These are phyloP conservation scores for Pugionium cornutum DNA, from an alignment of 345 rosid genomes.

Conservation along the genomic window DNA sequence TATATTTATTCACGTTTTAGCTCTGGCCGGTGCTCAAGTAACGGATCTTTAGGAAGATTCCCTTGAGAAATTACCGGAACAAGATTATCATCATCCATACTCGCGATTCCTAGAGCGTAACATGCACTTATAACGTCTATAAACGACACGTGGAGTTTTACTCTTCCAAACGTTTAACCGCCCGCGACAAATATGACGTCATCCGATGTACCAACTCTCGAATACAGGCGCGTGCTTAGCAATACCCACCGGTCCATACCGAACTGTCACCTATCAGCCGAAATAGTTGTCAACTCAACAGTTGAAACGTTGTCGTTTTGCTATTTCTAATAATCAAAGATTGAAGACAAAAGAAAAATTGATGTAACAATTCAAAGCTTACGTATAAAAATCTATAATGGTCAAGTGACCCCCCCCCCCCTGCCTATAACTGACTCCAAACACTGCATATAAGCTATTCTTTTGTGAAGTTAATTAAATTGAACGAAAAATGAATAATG, in stretches of 20 bases:
- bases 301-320: no score
- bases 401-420: no score
- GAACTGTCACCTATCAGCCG: no score
- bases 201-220: background rate
- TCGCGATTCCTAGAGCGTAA: constrained; percentile 1
- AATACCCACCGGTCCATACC: background rate
- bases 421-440: no score
- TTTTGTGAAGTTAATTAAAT: no score
- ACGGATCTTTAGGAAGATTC: constrained; percentile 36
- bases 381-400: no score
- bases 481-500: no score
- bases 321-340: no score
- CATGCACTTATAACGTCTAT: background rate
- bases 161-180: background rate
- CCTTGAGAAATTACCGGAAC: constrained; percentile 24
- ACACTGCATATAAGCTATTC: no score
- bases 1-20: constrained; percentile 5
- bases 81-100: background rate
- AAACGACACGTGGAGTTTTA: constrained; percentile 12
- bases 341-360: no score
- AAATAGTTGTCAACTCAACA: no score
- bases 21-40: constrained; percentile 34
- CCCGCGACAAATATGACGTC: background rate
- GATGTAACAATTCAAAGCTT: no score
- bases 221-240: background rate